Percentiles rank a stretch among this genome's conserved stretches.
phyloP scores from a whole-genome alignment of 2,329 filamentous ascomycete genomes.

The Sclerotinia trifoliorum region DNA sequence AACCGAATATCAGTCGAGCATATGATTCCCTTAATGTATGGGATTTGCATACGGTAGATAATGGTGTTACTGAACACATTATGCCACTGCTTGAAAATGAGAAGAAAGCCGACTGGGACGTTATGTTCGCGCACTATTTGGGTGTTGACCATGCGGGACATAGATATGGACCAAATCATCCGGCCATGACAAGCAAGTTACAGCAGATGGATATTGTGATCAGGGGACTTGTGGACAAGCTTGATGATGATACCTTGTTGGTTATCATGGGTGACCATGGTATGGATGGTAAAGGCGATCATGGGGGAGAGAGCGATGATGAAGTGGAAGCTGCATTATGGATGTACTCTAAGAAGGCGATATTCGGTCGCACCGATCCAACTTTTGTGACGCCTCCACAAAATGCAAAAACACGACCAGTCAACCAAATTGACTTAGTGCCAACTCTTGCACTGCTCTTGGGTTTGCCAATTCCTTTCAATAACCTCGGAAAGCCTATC shows the following conservation, averaged over 20 bases:
- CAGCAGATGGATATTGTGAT: slow-evolving; percentile 87
- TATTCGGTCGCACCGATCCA: slow-evolving; percentile 75
- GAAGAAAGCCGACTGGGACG: slow-evolving; percentile 75
- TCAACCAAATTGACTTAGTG: slow-evolving; percentile 90
- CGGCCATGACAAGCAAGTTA: slow-evolving; percentile 87
- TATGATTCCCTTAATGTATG: slow-evolving; percentile 99
- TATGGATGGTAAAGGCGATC: slow-evolving; percentile 96
- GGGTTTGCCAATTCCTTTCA: slow-evolving; percentile 91
- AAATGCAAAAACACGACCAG: slow-evolving; percentile 75
- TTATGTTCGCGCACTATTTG: slow-evolving; percentile 91
- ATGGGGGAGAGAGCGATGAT: slow-evolving; percentile 96
- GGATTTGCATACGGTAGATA: slow-evolving; percentile 95
- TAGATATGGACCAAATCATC: slow-evolving; percentile 89
- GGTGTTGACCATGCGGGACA: slow-evolving; percentile 97
- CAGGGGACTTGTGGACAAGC: slow-evolving; percentile 62
- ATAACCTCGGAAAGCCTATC: slow-evolving; percentile 89
- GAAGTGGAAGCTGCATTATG: slow-evolving; percentile 92
- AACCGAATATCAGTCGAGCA: slow-evolving; percentile 77
- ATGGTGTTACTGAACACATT: slow-evolving; percentile 88
- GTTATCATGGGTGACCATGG: slow-evolving; percentile 99
- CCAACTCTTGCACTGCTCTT: slow-evolving; percentile 85
- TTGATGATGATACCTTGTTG: slow-evolving; percentile 84
- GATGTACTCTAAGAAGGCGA: slow-evolving; percentile 91
- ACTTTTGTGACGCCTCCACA: slow-evolving; percentile 57
- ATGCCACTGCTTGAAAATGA: slow-evolving; percentile 72